Base-by-base conservation (phyloP, 148 eudicot genomes). In the Pharnaceum exiguum region DNA sequence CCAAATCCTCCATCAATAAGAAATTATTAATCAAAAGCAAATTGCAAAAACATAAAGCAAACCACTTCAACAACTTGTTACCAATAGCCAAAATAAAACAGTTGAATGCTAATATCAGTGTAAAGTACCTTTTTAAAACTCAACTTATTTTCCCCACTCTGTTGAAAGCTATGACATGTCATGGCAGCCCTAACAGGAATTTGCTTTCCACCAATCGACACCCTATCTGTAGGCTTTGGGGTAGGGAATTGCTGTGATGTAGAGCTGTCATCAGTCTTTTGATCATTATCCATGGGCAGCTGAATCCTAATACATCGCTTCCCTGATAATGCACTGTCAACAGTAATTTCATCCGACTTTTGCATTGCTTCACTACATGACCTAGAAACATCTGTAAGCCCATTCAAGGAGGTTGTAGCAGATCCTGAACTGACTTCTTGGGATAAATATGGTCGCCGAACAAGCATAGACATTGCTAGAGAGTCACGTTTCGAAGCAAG, bases 381-480 rank as follows among this genome's bases (percentile, higher is more conserved):
- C 75, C 78, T 69, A 67, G 79, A 82, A 58, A 74, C 76, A 65
- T 84, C 85, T 26, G 79, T 73, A 51, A 70, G 77, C 42, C 88
- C 96, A 72, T 63, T 81, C 25, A 81, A 71, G 42, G 91, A 93
- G 18, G 99, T 89, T 5, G 99, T 85, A 32, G 95, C 99, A 21
- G 99, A 93, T 62, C 89, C 99, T 39, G 99, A 88, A 68, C 99
- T 93, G 36, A 76, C 80, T 66, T 93, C 96, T 47, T 67, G 71
- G n/a, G 80, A 76, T 40, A 73, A 78, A 33, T 75, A 79, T 10
- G 91, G 86, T 27, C 77, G 82, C 29, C 75, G 84, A 56, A 68
- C 82, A 55, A 71, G 76, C 52, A 75, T 69, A 48, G 93, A 81
- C 48, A 79, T 66, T 56, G 80, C 83, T 54, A 69, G 38, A 26